Evolutionary conservation across 176 grass and related monocot genomes (phyloP).

Genomic region (Guadua angustifolia): DNA sequence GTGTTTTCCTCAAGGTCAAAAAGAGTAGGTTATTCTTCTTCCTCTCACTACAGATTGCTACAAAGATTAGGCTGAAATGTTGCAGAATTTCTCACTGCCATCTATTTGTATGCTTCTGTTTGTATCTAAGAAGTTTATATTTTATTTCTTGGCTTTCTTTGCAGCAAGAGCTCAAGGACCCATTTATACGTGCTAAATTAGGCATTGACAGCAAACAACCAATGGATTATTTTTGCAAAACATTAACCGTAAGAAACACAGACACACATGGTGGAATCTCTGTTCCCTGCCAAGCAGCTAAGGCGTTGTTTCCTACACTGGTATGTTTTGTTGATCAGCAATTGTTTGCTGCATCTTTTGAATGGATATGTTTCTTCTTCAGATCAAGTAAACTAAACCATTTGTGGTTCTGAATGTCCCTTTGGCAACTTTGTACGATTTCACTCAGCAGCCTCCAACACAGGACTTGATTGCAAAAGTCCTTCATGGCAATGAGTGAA

Average conservation of each 20-base stretch:
- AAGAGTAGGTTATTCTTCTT: slow-evolving; percentile 69
- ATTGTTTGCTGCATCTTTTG: slow-evolving; percentile 1
- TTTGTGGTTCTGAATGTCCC: slow-evolving; percentile 38
- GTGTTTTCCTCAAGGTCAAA: slow-evolving; percentile 89
- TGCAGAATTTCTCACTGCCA: not conserved
- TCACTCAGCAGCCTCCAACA: slow-evolving; percentile 86
- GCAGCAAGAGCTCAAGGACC: too few relatives aligned
- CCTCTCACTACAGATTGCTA: slow-evolving; percentile 19
- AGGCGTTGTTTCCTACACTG: slow-evolving; percentile 96
- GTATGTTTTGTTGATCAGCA: slow-evolving; percentile 46
- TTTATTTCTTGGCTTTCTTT: too few relatives aligned
- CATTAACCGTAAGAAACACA: too few relatives aligned
- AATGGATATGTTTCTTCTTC: slow-evolving; percentile 20
- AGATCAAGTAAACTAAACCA: slow-evolving; percentile 1
- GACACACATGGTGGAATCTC: slow-evolving; percentile 81
- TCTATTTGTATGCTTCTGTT: slow-evolving; percentile 18
- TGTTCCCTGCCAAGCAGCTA: slow-evolving; percentile 87
- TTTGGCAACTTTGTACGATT: slow-evolving; percentile 69
- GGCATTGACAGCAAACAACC: too few relatives aligned
- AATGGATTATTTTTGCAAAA: too few relatives aligned
- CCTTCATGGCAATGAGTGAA: slow-evolving; percentile 77
- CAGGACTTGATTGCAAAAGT: slow-evolving; percentile 89
- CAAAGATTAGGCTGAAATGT: slow-evolving; percentile 6
- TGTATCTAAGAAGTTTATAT: slow-evolving; percentile 7
- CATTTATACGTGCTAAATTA: too few relatives aligned